Percentiles rank a stretch among this genome's conserved stretches.
Conservation (phyloP, 2,329 filamentous ascomycete species). For the Calonectria hawksworthii region DNA sequence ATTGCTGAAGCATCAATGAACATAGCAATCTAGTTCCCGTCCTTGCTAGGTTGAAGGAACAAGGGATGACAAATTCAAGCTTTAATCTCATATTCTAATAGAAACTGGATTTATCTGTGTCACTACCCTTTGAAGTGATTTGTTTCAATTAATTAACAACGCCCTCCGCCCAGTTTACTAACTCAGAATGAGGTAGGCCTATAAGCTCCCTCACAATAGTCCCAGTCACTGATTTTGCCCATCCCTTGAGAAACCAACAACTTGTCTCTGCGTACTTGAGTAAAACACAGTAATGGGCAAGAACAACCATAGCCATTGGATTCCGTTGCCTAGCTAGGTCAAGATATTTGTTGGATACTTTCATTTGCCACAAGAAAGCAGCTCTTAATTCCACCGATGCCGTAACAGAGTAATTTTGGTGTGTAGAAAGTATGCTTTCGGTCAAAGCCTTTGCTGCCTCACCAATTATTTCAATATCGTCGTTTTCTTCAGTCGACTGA, state of each 20-base stretch:
- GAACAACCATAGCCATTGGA: background rate
- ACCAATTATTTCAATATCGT: background rate
- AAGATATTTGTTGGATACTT: background rate
- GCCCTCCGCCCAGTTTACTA: background rate
- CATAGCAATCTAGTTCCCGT: too few species aligned
- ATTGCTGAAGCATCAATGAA: too few species aligned
- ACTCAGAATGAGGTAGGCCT: background rate
- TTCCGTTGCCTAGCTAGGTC: background rate
- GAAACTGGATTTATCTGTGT: background rate
- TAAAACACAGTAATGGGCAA: background rate
- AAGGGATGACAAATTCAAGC: too few species aligned
- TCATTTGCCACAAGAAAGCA: background rate
- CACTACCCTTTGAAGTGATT: background rate
- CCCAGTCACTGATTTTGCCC: background rate
- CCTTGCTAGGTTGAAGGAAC: too few species aligned
- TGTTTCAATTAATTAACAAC: background rate
- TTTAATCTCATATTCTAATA: background rate
- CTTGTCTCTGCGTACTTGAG: background rate
- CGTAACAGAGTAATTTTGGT: background rate
- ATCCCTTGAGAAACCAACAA: slow-evolving; percentile 3
- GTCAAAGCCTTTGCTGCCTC: background rate
- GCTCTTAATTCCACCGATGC: background rate
- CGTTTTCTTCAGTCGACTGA: background rate
- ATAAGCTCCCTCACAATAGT: background rate
- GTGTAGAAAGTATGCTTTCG: background rate